Conservation (phyloP, 83 land plant genomes). For the Picea mariana region DNA sequence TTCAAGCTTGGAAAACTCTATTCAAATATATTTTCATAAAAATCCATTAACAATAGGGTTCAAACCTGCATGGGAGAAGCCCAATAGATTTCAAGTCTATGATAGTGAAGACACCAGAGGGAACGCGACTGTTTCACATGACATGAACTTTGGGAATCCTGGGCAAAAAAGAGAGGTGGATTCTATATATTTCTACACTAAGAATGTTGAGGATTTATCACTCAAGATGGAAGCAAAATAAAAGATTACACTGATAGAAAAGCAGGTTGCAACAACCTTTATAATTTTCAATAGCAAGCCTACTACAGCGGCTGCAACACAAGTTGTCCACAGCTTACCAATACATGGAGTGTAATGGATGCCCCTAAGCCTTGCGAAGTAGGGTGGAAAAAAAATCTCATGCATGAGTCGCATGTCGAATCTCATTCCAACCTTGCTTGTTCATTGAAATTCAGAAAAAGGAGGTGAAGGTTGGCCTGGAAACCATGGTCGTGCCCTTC, state of each 20-base stretch:
- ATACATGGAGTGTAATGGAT: slow-evolving; percentile 69
- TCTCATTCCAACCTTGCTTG: too few relatives aligned
- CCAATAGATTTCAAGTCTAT: too few relatives aligned
- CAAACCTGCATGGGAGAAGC: too few relatives aligned
- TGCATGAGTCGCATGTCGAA: too few relatives aligned
- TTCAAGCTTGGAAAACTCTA: too few relatives aligned
- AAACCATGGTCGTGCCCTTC: too few relatives aligned
- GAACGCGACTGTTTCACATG: slow-evolving; percentile 60
- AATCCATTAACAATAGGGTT: too few relatives aligned
- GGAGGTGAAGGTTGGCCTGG: too few relatives aligned
- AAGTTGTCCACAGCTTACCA: slow-evolving; percentile 52
- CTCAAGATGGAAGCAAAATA: slow-evolving; percentile 51
- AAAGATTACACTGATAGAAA: slow-evolving; percentile 47
- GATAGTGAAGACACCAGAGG: slow-evolving; percentile 42
- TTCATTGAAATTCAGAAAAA: too few relatives aligned
- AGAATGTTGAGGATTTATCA: slow-evolving; percentile 54
- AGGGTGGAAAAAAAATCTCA: slow-evolving; percentile 79
- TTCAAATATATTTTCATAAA: too few relatives aligned
- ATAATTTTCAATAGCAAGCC: slow-evolving; percentile 68
- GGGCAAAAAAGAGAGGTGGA: slow-evolving; percentile 82
- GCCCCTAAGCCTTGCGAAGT: slow-evolving; percentile 88
- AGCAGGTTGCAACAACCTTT: slow-evolving; percentile 64
- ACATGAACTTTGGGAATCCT: slow-evolving; percentile 67
- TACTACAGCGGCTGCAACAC: slow-evolving; percentile 75
- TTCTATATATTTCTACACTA: slow-evolving; percentile 61